Conservation (phyloP, 2,329 filamentous ascomycete species). For the Fusarium ramigenum region DNA sequence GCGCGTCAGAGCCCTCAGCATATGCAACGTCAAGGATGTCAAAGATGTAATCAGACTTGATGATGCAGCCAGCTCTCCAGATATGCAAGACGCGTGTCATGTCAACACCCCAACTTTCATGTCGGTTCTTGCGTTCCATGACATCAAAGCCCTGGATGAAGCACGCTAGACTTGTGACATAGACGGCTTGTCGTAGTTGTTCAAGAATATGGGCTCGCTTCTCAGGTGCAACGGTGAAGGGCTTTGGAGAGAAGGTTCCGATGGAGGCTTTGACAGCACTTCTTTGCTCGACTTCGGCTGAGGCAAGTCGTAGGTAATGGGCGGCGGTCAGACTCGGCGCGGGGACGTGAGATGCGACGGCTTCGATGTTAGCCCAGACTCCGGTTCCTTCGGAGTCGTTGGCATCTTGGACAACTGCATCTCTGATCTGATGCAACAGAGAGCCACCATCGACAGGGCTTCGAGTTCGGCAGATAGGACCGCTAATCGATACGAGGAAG, state of each 20-base stretch:
- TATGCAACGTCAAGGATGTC: constrained; percentile 63
- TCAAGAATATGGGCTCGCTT: constrained; percentile 55
- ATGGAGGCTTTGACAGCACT: constrained; percentile 52
- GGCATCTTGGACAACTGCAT: constrained; percentile 77
- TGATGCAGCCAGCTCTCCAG: constrained; percentile 77
- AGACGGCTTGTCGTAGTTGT: constrained; percentile 68
- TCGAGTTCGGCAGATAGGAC: constrained; percentile 66
- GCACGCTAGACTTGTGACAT: constrained; percentile 67
- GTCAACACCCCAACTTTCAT: constrained; percentile 68
- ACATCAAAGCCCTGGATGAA: constrained; percentile 74
- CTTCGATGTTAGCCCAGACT: constrained; percentile 71
- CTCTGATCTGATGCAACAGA: constrained; percentile 69
- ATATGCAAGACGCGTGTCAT: constrained; percentile 64
- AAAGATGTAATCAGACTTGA: constrained; percentile 72
- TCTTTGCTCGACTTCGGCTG: constrained; percentile 67
- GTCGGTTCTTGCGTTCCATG: constrained; percentile 65
- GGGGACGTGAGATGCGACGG: constrained; percentile 68
- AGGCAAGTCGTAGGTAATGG: constrained; percentile 71
- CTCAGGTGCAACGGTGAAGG: not conserved
- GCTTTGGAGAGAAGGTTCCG: not conserved
- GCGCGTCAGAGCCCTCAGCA: constrained; percentile 51
- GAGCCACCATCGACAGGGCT: constrained; percentile 52
- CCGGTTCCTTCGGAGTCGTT: constrained; percentile 74
- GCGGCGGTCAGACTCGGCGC: constrained; percentile 70
- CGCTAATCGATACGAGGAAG: constrained; percentile 71